Conservation (phyloP, 2,329 filamentous ascomycete genomes). For the Ascosphaera acerosa region DNA sequence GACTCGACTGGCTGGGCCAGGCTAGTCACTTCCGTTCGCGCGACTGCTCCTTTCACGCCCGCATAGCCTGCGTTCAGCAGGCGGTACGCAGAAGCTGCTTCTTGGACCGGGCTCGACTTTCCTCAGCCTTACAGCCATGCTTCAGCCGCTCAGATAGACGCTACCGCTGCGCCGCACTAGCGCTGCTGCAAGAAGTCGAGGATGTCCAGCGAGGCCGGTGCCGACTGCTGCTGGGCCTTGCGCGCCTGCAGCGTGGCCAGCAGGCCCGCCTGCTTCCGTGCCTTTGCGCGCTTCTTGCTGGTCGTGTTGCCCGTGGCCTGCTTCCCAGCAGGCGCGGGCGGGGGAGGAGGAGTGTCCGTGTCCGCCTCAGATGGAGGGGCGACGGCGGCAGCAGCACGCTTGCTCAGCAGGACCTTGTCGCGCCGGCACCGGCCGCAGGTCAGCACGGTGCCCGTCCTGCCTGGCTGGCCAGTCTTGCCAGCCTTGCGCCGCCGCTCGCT, state of each 20-base stretch:
- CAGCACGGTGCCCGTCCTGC: conserved; percentile 10
- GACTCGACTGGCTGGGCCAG: too few species aligned
- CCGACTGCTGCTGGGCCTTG: conserved; percentile 4
- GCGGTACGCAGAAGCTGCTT: too few species aligned
- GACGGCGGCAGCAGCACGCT: conserved; percentile 2
- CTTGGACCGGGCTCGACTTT: too few species aligned
- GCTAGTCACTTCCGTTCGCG: too few species aligned
- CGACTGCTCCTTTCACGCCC: too few species aligned
- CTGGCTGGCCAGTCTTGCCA: conserved; percentile 6
- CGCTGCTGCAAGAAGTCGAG: conserved; percentile 30
- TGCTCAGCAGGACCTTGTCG: conserved; percentile 4
- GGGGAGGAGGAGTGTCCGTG: conserved; percentile 2
- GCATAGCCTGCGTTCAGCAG: too few species aligned
- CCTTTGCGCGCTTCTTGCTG: conserved; percentile 31
- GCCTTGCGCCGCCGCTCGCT: neutral
- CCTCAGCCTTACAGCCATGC: too few species aligned
- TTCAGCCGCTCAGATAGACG: too few species aligned
- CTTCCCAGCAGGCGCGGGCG: conserved; percentile 4
- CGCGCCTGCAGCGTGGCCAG: conserved; percentile 27
- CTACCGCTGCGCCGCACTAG: too few species aligned
- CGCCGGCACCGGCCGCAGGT: conserved; percentile 4
- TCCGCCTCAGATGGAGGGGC: conserved; percentile 4
- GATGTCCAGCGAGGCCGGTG: conserved; percentile 20
- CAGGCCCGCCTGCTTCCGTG: conserved; percentile 27
- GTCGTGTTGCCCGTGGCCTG: conserved; percentile 16